phyloP scores from a whole-genome alignment of 1,139 yeast species.

The Blastobotrys petasosporus region DNA sequence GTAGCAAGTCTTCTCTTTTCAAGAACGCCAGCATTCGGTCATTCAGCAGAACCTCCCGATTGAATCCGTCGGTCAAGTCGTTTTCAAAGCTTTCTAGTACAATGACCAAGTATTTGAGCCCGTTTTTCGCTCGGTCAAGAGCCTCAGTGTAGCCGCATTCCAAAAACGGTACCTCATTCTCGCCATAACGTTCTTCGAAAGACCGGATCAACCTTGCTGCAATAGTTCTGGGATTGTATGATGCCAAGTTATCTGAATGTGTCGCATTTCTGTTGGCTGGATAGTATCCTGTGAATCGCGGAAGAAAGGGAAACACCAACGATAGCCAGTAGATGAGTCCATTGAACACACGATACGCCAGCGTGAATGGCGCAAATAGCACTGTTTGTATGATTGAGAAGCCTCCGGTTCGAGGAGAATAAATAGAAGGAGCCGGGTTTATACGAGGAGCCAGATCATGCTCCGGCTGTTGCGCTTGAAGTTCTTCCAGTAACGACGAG shows the following conservation, averaged over 20 bases:
- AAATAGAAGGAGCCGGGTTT: constrained; percentile 19
- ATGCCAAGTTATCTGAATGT: constrained; percentile 28
- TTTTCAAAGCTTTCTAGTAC: constrained; percentile 70
- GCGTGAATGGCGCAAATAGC: constrained; percentile 30
- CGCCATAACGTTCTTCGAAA: constrained; percentile 37
- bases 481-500: constrained; percentile 30
- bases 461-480: constrained; percentile 20
- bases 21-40: constrained; percentile 49
- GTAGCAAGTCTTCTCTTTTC: constrained; percentile 45
- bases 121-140: constrained; percentile 55
- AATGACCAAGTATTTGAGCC: constrained; percentile 65
- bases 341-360: constrained; percentile 30
- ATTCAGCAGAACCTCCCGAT: constrained; percentile 51
- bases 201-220: constrained; percentile 37
- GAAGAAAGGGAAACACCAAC: constrained; percentile 33
- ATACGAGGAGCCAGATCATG: constrained; percentile 22
- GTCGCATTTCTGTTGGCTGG: constrained; percentile 34
- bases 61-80: constrained; percentile 53
- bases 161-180: constrained; percentile 38
- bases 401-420: constrained; percentile 20
- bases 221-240: constrained; percentile 35
- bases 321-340: constrained; percentile 31
- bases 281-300: constrained; percentile 34
- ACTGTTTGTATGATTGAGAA: constrained; percentile 28
- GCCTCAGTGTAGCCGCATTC: constrained; percentile 79